Evolutionary conservation across 202 grass and related monocot species (phyloP).

Genomic region (Musa balbisiana): DNA sequence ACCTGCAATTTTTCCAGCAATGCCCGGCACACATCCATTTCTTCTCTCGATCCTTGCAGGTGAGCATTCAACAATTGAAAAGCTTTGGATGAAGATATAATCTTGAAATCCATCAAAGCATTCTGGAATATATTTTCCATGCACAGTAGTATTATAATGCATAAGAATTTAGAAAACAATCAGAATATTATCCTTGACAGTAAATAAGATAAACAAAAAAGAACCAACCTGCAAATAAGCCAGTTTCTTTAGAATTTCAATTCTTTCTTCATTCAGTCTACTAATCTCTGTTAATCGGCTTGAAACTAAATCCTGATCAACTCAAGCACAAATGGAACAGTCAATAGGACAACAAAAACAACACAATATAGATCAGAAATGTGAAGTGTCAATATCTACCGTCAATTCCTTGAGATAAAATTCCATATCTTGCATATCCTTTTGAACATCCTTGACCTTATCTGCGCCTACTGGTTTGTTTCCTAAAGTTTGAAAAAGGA

Average conservation of each 20-base stretch:
- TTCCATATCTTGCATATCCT: constrained; percentile 62
- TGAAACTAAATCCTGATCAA: constrained; percentile 50
- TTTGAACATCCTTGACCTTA: constrained; percentile 63
- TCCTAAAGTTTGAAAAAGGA: constrained; percentile 45
- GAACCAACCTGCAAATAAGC: constrained; percentile 55
- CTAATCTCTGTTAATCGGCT: constrained; percentile 53
- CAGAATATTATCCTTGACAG: background rate
- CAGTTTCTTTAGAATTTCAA: constrained; percentile 67
- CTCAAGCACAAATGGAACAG: constrained; percentile 10
- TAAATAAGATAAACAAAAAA: background rate
- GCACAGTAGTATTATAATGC: background rate
- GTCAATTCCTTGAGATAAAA: constrained; percentile 56
- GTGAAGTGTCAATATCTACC: constrained; percentile 32
- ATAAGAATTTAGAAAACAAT: constrained; percentile 9
- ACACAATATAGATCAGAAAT: constrained; percentile 6
- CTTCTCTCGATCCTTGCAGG: constrained; percentile 48
- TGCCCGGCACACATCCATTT: constrained; percentile 39
- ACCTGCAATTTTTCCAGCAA: constrained; percentile 92
- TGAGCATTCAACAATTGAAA: constrained; percentile 51
- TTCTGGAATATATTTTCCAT: constrained; percentile 35
- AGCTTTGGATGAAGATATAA: constrained; percentile 56
- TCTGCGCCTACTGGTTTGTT: constrained; percentile 44
- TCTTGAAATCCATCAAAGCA: constrained; percentile 62
- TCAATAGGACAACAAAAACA: background rate
- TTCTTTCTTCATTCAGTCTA: constrained; percentile 70